phyloP scores from a whole-genome alignment of 148 eudicot genomes.

The Rheum nobile region DNA sequence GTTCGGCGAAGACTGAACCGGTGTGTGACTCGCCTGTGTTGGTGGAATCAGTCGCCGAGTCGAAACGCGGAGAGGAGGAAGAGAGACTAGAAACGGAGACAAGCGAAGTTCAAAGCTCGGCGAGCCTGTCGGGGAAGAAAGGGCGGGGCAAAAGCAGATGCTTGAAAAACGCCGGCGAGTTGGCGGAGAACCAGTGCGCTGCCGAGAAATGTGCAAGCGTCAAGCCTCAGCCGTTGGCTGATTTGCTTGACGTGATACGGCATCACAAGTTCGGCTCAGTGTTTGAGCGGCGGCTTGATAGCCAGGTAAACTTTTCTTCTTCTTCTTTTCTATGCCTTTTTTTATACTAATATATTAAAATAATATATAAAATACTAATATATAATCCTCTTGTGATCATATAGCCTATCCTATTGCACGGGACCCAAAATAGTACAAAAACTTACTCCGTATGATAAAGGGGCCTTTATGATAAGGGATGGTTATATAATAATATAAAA shows the following conservation, averaged over 20 bases:
- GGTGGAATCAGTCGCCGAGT: conserved; percentile 34
- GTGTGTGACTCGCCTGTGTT: conserved; percentile 25
- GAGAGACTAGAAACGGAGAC: conserved; percentile 16
- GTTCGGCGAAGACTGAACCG: conserved; percentile 19
- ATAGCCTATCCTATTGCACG: too few species aligned
- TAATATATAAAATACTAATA: too few species aligned
- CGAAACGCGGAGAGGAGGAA: conserved; percentile 21
- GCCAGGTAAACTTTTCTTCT: conserved; percentile 29
- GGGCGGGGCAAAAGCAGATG: conserved; percentile 13
- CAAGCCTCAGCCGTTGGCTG: conserved; percentile 28
- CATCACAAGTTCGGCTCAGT: conserved; percentile 29
- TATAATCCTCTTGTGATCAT: too few species aligned
- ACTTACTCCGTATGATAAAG: too few species aligned
- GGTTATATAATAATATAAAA: too few species aligned
- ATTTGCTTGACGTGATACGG: conserved; percentile 37
- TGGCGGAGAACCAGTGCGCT: conserved; percentile 23
- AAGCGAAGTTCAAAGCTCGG: conserved; percentile 48
- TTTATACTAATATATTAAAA: too few species aligned
- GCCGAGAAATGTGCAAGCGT: conserved; percentile 7
- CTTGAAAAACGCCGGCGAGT: conserved; percentile 17
- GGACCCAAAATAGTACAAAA: too few species aligned
- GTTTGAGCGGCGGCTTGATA: conserved; percentile 32
- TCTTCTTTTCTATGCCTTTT: not conserved
- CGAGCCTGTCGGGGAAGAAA: conserved; percentile 32
- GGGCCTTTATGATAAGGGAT: too few species aligned